Conservation (phyloP, 768 basidiomycete species). For the Lactarius evosmus region DNA sequence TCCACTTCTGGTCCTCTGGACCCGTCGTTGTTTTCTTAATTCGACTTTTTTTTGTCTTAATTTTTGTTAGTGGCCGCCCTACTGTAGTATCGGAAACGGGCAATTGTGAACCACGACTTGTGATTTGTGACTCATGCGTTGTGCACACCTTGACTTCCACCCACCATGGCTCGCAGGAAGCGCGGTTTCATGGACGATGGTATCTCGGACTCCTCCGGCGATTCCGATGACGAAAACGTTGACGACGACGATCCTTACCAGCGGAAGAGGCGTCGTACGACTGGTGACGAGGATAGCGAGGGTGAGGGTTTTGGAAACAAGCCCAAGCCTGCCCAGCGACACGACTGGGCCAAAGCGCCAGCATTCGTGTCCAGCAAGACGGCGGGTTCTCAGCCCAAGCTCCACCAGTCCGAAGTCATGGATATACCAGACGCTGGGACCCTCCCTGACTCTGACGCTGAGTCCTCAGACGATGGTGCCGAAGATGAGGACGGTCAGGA, state of each 20-base stretch:
- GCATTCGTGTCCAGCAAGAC: constrained; percentile 62
- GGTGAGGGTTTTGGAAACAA: constrained; percentile 35
- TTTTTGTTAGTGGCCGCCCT: neutral
- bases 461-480: constrained; percentile 40
- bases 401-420: constrained; percentile 42
- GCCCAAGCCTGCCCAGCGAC: constrained; percentile 41
- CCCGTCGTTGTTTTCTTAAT: neutral
- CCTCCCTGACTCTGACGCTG: constrained; percentile 33
- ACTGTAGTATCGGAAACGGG: neutral
- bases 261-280: constrained; percentile 60
- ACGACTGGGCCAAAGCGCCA: constrained; percentile 74
- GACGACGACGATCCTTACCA: constrained; percentile 74
- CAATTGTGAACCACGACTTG: neutral
- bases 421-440: constrained; percentile 32
- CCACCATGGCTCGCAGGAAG: constrained; percentile 69
- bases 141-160: neutral
- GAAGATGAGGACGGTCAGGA: constrained; percentile 30
- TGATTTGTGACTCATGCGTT: constrained; percentile 10
- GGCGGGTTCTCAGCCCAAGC: constrained; percentile 28
- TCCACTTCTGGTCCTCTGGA: neutral
- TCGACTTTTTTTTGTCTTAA: neutral
- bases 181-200: constrained; percentile 69
- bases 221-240: constrained; percentile 51
- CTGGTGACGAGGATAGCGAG: constrained; percentile 69
- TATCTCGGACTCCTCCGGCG: constrained; percentile 64